These are phyloP conservation scores for Candida dajiaensis DNA, from an alignment of 805 yeast genomes.

Conservation along the genomic window DNA sequence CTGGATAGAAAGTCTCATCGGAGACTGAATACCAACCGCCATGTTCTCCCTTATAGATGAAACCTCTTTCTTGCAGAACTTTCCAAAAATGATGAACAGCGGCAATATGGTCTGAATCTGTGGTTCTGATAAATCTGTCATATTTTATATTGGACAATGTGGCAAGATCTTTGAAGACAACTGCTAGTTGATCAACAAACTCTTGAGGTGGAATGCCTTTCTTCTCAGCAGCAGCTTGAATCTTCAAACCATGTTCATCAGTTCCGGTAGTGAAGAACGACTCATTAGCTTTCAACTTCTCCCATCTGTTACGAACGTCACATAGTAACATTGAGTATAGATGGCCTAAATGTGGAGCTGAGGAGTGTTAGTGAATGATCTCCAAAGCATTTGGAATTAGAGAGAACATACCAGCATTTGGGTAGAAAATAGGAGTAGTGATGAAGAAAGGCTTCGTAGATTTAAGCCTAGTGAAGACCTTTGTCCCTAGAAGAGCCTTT, in stretches of 20 bases:
- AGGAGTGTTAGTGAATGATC: neutral
- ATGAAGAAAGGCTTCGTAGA: slow-evolving; percentile 34
- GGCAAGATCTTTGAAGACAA: slow-evolving; percentile 62
- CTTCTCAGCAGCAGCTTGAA: slow-evolving; percentile 73
- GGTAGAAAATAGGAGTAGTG: slow-evolving; percentile 94
- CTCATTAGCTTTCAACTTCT: slow-evolving; percentile 34
- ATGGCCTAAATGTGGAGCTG: slow-evolving; percentile 87
- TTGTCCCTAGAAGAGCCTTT: neutral
- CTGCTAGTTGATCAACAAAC: slow-evolving; percentile 68
- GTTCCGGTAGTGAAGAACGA: slow-evolving; percentile 81
- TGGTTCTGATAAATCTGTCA: slow-evolving; percentile 84
- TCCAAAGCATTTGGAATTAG: neutral
- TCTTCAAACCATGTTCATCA: slow-evolving; percentile 95
- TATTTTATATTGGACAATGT: slow-evolving; percentile 47
- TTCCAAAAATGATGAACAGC: slow-evolving; percentile 73
- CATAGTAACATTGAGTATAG: slow-evolving; percentile 80
- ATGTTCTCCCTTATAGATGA: slow-evolving; percentile 77
- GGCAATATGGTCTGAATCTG: slow-evolving; percentile 69
- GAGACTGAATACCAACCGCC: slow-evolving; percentile 93
- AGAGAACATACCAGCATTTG: slow-evolving; percentile 56
- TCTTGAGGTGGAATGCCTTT: slow-evolving; percentile 48
- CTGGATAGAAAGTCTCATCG: slow-evolving; percentile 93
- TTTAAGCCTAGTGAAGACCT: neutral
- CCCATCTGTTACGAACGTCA: slow-evolving; percentile 78
- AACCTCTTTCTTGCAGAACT: slow-evolving; percentile 48